phyloP scores from a whole-genome alignment of 2,329 filamentous ascomycete genomes.

The Cladosporium sp. region DNA sequence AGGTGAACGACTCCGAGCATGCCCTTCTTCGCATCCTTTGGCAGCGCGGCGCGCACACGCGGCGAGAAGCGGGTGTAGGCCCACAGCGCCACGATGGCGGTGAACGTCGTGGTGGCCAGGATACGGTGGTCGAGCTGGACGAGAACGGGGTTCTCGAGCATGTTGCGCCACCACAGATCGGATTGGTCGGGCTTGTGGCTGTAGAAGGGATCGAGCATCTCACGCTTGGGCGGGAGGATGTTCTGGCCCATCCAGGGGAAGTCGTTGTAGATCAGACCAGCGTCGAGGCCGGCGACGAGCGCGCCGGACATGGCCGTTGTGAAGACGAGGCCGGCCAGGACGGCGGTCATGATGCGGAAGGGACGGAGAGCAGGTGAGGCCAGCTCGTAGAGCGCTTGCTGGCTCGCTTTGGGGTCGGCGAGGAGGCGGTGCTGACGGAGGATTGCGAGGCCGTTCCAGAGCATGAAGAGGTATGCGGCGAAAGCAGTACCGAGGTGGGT shows the following conservation, averaged over 20 bases:
- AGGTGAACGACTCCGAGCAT: conserved; percentile 80
- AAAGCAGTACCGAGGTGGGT: conserved; percentile 90
- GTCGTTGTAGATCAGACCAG: conserved; percentile 97
- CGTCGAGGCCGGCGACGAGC: conserved; percentile 91
- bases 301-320: conserved; percentile 89
- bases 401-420: conserved; percentile 62
- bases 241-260: conserved; percentile 93
- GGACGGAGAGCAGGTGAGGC: conserved; percentile 65
- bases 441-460: conserved; percentile 82
- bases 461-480: conserved; percentile 90
- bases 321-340: conserved; percentile 75
- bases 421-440: conserved; percentile 75
- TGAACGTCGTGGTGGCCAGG: conserved; percentile 85
- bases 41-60: conserved; percentile 60
- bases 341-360: conserved; percentile 73
- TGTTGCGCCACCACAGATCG: conserved; percentile 95
- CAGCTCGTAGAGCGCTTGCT: conserved; percentile 58
- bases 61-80: conserved; percentile 73
- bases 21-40: conserved; percentile 66
- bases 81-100: conserved; percentile 74
- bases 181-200: conserved; percentile 72
- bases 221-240: conserved; percentile 74
- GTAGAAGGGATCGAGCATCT: conserved; percentile 86
- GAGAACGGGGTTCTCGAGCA: conserved; percentile 92
- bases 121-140: conserved; percentile 96